Evolutionary conservation across 768 basidiomycete species (phyloP).

Genomic region (Lactifluus echinatus): DNA sequence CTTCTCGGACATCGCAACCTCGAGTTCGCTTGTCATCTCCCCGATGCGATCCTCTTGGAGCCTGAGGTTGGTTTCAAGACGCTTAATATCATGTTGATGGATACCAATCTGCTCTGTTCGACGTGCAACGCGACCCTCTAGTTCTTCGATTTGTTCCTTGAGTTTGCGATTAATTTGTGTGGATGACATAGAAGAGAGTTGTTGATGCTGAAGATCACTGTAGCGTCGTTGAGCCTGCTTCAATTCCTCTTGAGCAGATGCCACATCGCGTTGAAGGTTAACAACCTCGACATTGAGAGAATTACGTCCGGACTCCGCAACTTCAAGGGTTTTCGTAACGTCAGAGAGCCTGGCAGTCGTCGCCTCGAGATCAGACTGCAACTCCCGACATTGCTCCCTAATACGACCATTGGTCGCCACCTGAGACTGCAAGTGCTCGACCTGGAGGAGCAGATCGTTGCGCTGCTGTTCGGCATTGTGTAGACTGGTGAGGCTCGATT

Average conservation of each 20-base stretch:
- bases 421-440: constrained; percentile 13
- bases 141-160: constrained; percentile 57
- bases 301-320: constrained; percentile 56
- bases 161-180: constrained; percentile 38
- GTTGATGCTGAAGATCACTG: constrained; percentile 52
- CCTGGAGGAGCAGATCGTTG: constrained; percentile 11
- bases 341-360: constrained; percentile 38
- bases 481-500: not conserved
- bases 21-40: constrained; percentile 65
- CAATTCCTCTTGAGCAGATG: constrained; percentile 43
- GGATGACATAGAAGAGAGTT: constrained; percentile 54
- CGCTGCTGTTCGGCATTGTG: not conserved
- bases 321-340: constrained; percentile 40
- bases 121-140: constrained; percentile 54
- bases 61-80: constrained; percentile 64
- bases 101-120: constrained; percentile 68
- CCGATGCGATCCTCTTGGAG: constrained; percentile 65
- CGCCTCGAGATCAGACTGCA: constrained; percentile 30
- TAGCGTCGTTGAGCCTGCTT: constrained; percentile 52
- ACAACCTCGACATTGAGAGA: constrained; percentile 55
- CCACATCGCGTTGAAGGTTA: constrained; percentile 54
- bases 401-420: constrained; percentile 3
- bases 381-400: constrained; percentile 4
- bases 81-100: constrained; percentile 70
- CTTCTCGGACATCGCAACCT: constrained; percentile 56